Base-by-base conservation (phyloP, 2,329 filamentous ascomycete genomes). In the Penicillium corylophilum region DNA sequence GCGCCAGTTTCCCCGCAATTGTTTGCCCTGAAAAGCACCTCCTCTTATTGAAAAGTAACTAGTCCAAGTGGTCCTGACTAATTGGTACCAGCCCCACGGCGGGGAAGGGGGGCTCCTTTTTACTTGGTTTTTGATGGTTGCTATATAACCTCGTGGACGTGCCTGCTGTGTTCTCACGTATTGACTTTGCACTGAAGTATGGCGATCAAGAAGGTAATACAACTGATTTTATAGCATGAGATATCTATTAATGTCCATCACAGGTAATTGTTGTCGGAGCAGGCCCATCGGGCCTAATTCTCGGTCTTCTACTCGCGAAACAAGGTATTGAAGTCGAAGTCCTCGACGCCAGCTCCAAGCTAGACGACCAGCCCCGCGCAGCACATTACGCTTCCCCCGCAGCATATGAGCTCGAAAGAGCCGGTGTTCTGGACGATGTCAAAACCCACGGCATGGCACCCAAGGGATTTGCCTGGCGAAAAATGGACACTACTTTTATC, bases 331-430 rank as follows among this genome's bases (percentile, higher is more conserved):
- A 63, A 36, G 66, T 69, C n/a, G 60, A 65, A 16, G 31, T 71
- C 12, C 71, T 86, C 47, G 84, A 87, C 60, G 78, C 78, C 2
- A 75, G 78, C 2, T 64, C 74, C 23, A 71, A 78, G 48, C 74
- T 86, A 41, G 81, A 85, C 69, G 73, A 79, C 51, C 81, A 82
- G 51, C 84, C 84, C 0, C 81, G 84, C 24, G 84, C 84, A 13
- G 81, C 83, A 2, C 82, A 85, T 66, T 86, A 85, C 64, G 81
- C 79, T 3, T 75, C 80, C 0, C 76, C 82, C 1, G 82, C 82
- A 1, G 77, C 83, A 39, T 79, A 79, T 35, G 82, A 84, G 51
- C 75, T 87, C 44, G 64, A 73, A 36, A 77, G 80, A n/a, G 83
- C 83, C 0, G 83, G 83, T 1, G 77, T 86, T 10, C 69, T 86